Percentiles rank a stretch among this genome's conserved stretches.
phyloP scores from a whole-genome alignment of 805 yeast genomes.

The Phaffomyces antillensis region DNA sequence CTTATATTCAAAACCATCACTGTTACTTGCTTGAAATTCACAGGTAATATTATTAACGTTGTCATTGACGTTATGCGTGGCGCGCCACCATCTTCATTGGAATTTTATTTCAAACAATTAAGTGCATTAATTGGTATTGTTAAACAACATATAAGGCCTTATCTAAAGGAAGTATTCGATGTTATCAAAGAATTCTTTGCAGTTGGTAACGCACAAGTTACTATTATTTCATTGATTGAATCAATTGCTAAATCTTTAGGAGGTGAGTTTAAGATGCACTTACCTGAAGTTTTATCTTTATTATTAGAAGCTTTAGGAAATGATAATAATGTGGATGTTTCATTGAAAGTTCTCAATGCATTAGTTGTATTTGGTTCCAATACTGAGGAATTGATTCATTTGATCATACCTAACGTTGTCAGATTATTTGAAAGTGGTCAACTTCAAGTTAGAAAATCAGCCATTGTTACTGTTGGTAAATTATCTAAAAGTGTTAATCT shows the following conservation, averaged over 20 bases:
- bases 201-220: slow-evolving; percentile 58
- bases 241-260: slow-evolving; percentile 80
- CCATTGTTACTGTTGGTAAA: slow-evolving; percentile 79
- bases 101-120: slow-evolving; percentile 83
- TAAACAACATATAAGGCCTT: slow-evolving; percentile 84
- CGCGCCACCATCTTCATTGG: slow-evolving; percentile 72
- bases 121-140: slow-evolving; percentile 75
- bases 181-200: slow-evolving; percentile 71
- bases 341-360: slow-evolving; percentile 71
- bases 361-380: slow-evolving; percentile 82
- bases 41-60: slow-evolving; percentile 84
- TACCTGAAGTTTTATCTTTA: slow-evolving; percentile 71
- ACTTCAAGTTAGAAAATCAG: slow-evolving; percentile 52
- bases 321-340: slow-evolving; percentile 57
- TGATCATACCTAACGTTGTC: slow-evolving; percentile 81
- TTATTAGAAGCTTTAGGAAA: slow-evolving; percentile 71
- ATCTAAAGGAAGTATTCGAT: slow-evolving; percentile 64
- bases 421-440: slow-evolving; percentile 70
- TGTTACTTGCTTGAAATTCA: slow-evolving; percentile 79
- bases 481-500: slow-evolving; percentile 65
- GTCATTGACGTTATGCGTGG: slow-evolving; percentile 77
- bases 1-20: slow-evolving; percentile 87
- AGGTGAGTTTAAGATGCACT: slow-evolving; percentile 82
- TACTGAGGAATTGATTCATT: slow-evolving; percentile 81
- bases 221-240: slow-evolving; percentile 75